Percentiles rank a stretch among this genome's conserved stretches.
Conservation (phyloP, 1,284 basidiomycete genomes). For the Prillingera fragicola region DNA sequence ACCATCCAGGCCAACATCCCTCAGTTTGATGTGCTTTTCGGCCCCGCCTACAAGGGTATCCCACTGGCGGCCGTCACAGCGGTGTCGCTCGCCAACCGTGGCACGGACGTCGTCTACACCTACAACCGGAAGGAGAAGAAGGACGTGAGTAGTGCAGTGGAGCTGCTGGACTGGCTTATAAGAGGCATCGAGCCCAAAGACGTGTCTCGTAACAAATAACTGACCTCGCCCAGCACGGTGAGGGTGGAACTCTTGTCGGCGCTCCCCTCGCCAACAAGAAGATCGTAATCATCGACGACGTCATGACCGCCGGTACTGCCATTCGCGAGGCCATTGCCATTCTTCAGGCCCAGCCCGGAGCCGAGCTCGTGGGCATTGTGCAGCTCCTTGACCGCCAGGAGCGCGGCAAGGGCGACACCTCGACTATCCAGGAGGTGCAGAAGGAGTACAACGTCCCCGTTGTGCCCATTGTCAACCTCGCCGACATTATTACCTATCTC, state of each 20-base stretch:
- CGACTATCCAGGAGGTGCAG: constrained; percentile 82
- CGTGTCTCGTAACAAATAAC: neutral
- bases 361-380: constrained; percentile 82
- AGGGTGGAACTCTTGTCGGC: constrained; percentile 91
- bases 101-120: constrained; percentile 50
- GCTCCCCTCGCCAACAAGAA: constrained; percentile 75
- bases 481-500: constrained; percentile 80
- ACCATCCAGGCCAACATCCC: constrained; percentile 53
- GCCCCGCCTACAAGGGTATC: constrained; percentile 98
- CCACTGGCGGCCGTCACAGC: constrained; percentile 85
- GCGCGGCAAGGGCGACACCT: constrained; percentile 59
- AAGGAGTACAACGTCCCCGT: constrained; percentile 61
- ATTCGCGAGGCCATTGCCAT: constrained; percentile 73
- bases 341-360: constrained; percentile 59
- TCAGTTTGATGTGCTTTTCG: constrained; percentile 85
- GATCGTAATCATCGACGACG: constrained; percentile 88
- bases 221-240: constrained; percentile 60
- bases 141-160: constrained; percentile 50
- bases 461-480: constrained; percentile 73
- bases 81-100: constrained; percentile 55
- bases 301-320: constrained; percentile 94
- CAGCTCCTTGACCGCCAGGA: constrained; percentile 89
- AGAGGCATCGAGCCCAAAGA: neutral
- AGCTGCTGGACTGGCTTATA: neutral
- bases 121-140: constrained; percentile 97